A percentile compares a stretch with the other conserved stretches of the same genome.
These are phyloP conservation scores for Kernera saxatilis DNA, from an alignment of 345 rosid genomes.

Conservation along the genomic window DNA sequence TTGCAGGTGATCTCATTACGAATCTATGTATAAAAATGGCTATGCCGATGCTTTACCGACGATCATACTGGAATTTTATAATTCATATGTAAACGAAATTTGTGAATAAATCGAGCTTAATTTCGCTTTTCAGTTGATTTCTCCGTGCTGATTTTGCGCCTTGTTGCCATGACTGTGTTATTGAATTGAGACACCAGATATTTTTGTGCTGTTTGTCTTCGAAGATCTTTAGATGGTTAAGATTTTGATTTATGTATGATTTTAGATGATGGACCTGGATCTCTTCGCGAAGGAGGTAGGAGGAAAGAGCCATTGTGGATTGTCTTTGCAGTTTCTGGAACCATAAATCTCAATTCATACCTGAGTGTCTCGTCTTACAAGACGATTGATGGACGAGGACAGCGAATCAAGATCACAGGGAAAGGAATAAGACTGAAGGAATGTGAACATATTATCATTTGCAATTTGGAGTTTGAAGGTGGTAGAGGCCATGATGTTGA, in stretches of 20 bases:
- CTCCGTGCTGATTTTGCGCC: not conserved
- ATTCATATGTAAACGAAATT: not conserved
- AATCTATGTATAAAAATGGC: not conserved
- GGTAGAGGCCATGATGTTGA: slow-evolving; percentile 91
- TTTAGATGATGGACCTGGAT: slow-evolving; percentile 83
- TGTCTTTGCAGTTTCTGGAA: slow-evolving; percentile 72
- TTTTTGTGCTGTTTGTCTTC: not conserved
- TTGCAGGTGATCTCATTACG: slow-evolving; percentile 42
- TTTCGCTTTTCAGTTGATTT: not conserved
- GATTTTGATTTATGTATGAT: not conserved
- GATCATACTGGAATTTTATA: not conserved
- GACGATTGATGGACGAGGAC: slow-evolving; percentile 86
- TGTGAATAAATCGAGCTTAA: not conserved
- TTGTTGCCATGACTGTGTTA: not conserved
- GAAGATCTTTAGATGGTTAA: not conserved
- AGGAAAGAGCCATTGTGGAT: slow-evolving; percentile 79
- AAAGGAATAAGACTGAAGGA: slow-evolving; percentile 83
- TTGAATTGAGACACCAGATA: not conserved
- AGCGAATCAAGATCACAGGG: slow-evolving; percentile 65
- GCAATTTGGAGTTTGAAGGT: slow-evolving; percentile 84
- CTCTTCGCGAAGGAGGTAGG: slow-evolving; percentile 75
- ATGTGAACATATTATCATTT: slow-evolving; percentile 76
- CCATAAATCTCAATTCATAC: slow-evolving; percentile 62
- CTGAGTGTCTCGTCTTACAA: slow-evolving; percentile 72
- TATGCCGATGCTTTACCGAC: not conserved